A percentile compares a stretch with the other conserved stretches of the same genome.
Conservation (phyloP, 1,284 basidiomycete species). For the Phylloboletellus chloephorus region DNA sequence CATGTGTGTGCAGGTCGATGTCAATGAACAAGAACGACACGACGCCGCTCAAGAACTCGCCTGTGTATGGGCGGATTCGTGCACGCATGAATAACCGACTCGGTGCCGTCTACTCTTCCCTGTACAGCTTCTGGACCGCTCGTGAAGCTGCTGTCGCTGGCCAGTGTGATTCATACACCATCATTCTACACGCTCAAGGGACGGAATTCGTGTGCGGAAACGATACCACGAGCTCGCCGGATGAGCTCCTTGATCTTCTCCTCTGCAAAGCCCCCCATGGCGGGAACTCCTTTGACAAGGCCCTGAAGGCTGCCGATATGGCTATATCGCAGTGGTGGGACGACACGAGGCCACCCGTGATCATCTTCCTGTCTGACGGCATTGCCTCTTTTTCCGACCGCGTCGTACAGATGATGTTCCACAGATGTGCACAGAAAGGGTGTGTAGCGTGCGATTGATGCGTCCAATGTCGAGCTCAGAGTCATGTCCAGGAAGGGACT, state of each 20-base stretch:
- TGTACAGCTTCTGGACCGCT: slow-evolving; percentile 49
- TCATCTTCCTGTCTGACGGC: slow-evolving; percentile 60
- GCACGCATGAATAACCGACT: slow-evolving; percentile 42
- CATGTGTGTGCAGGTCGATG: slow-evolving; percentile 36
- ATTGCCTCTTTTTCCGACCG: slow-evolving; percentile 31
- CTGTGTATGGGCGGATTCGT: slow-evolving; percentile 34
- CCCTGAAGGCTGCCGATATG: slow-evolving; percentile 35
- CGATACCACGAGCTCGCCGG: slow-evolving; percentile 43
- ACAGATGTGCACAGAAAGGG: slow-evolving; percentile 40
- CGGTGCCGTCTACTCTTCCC: slow-evolving; percentile 51
- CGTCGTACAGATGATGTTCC: slow-evolving; percentile 40
- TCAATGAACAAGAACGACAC: slow-evolving; percentile 45
- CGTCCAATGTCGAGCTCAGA: not conserved
- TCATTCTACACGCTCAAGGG: slow-evolving; percentile 43
- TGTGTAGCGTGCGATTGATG: slow-evolving; percentile 22
- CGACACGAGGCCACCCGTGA: slow-evolving; percentile 48
- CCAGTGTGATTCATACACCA: slow-evolving; percentile 50
- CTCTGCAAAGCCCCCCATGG: slow-evolving; percentile 34
- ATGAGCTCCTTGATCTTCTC: slow-evolving; percentile 40
- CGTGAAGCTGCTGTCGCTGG: slow-evolving; percentile 34
- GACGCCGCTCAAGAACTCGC: slow-evolving; percentile 37
- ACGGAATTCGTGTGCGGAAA: slow-evolving; percentile 34
- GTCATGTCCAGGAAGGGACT: slow-evolving; percentile 42
- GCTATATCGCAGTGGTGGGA: slow-evolving; percentile 47
- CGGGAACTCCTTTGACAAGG: slow-evolving; percentile 44